phyloP scores from a whole-genome alignment of 1,284 basidiomycete species.

The Fistulinella staudtii region DNA sequence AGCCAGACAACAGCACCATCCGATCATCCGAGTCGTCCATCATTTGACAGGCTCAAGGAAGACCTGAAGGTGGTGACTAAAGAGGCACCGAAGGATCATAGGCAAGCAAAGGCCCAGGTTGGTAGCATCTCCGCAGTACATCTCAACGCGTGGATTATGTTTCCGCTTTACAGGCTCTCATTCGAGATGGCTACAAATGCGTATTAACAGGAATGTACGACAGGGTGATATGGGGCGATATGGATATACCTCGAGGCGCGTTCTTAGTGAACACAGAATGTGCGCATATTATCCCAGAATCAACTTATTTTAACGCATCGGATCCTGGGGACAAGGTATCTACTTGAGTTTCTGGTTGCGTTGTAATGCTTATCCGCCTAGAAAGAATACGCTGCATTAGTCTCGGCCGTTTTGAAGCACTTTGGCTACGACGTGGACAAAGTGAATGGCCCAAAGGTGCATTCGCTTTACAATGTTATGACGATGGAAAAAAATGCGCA shows the following conservation, averaged over 20 bases:
- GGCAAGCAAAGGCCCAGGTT: too few species aligned
- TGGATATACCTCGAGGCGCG: neutral
- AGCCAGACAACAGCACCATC: too few species aligned
- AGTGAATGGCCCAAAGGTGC: slow-evolving; percentile 1
- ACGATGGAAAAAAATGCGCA: neutral
- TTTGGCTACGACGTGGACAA: slow-evolving; percentile 1
- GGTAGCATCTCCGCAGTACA: too few species aligned
- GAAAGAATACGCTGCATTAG: slow-evolving; percentile 1
- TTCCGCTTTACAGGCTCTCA: slow-evolving; percentile 1
- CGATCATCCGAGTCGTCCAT: too few species aligned
- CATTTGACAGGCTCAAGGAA: too few species aligned
- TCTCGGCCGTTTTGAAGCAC: neutral
- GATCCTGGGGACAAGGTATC: neutral
- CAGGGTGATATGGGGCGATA: neutral
- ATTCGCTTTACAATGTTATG: slow-evolving; percentile 9
- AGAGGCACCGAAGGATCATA: too few species aligned
- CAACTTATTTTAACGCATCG: neutral
- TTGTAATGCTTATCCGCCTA: neutral
- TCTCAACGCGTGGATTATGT: too few species aligned
- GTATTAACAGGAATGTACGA: slow-evolving; percentile 1
- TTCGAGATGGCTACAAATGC: slow-evolving; percentile 2
- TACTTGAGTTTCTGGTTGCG: neutral
- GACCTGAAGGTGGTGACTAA: too few species aligned
- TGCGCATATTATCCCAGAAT: neutral
- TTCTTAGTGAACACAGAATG: neutral